phyloP scores from a whole-genome alignment of 306 rosid genomes.

The Prunus campanulata region DNA sequence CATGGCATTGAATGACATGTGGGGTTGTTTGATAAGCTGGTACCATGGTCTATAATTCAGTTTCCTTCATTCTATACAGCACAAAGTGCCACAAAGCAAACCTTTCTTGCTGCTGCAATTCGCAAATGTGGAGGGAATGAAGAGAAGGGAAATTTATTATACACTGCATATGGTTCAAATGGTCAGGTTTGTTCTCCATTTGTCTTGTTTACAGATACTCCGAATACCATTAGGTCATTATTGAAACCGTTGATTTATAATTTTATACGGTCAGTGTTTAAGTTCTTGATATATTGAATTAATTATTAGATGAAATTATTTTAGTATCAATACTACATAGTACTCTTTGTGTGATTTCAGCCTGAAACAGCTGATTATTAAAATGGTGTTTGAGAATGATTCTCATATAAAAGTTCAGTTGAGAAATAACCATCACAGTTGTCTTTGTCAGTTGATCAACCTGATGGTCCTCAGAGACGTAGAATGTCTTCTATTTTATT shows the following conservation, averaged over 20 bases:
- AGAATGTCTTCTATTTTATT: too few species aligned
- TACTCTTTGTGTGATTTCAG: too few species aligned
- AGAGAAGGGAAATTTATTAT: conserved; percentile 75
- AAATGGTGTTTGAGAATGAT: too few species aligned
- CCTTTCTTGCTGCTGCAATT: conserved; percentile 85
- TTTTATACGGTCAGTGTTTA: neutral
- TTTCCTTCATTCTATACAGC: conserved; percentile 44
- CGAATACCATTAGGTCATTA: neutral
- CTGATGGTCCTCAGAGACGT: too few species aligned
- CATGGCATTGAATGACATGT: neutral
- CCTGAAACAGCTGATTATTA: too few species aligned
- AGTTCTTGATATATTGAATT: too few species aligned
- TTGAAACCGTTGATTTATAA: neutral
- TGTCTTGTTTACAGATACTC: neutral
- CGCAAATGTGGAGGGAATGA: conserved; percentile 91
- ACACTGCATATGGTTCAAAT: conserved; percentile 85
- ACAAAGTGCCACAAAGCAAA: conserved; percentile 77
- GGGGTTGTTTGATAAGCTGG: neutral
- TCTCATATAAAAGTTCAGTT: too few species aligned
- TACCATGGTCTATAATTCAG: conserved; percentile 12
- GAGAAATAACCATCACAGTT: too few species aligned
- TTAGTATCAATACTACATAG: too few species aligned
- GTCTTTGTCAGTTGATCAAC: too few species aligned
- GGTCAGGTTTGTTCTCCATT: conserved; percentile 69
- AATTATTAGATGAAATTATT: too few species aligned